These are phyloP conservation scores for Yamadazyma dushanensis DNA, from an alignment of 1,139 yeast species.

Conservation along the genomic window DNA sequence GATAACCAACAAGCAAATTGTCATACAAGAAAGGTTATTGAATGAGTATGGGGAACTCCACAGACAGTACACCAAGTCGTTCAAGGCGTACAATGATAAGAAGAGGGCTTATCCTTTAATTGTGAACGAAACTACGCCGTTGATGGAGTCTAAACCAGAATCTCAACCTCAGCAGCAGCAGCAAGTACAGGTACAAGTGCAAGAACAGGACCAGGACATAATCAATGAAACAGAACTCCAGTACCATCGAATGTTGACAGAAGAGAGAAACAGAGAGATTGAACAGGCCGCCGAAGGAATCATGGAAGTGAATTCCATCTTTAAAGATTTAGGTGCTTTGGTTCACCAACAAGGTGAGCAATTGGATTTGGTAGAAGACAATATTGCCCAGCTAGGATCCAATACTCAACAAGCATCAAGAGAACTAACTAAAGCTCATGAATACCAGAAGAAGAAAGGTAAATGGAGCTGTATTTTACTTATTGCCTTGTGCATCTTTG, in stretches of 20 bases:
- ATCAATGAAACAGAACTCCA: constrained; percentile 65
- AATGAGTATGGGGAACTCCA: constrained; percentile 40
- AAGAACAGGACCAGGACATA: constrained; percentile 38
- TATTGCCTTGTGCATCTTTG: constrained; percentile 41
- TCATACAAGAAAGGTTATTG: constrained; percentile 40
- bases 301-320: constrained; percentile 79
- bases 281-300: constrained; percentile 74
- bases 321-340: constrained; percentile 73
- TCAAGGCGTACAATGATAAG: constrained; percentile 32
- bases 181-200: constrained; percentile 32
- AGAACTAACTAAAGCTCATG: constrained; percentile 71
- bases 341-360: constrained; percentile 85
- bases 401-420: constrained; percentile 71
- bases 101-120: constrained; percentile 27
- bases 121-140: constrained; percentile 28
- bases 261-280: constrained; percentile 74
- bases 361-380: constrained; percentile 80
- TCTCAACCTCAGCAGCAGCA: constrained; percentile 17
- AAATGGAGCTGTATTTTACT: constrained; percentile 73
- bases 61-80: constrained; percentile 31
- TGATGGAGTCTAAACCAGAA: constrained; percentile 16
- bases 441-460: constrained; percentile 66
- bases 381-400: constrained; percentile 61
- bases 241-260: constrained; percentile 65
- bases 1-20: constrained; percentile 37